phyloP scores from a whole-genome alignment of 78 protist species.

The Cavenderia fasciculata region DNA sequence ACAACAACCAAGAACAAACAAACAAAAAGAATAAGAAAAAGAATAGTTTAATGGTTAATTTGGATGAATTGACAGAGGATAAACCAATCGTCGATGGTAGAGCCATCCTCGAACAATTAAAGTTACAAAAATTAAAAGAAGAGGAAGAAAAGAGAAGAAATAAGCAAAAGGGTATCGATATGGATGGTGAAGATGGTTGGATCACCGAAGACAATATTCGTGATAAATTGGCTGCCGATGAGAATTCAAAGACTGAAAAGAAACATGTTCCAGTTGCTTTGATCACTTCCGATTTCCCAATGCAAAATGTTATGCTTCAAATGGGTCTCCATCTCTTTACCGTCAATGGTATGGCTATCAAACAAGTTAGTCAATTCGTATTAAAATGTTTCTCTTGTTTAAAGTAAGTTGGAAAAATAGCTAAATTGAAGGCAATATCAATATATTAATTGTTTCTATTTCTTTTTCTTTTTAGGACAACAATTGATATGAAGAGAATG shows the following conservation, averaged over 20 bases:
- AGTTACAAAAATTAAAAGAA: neutral
- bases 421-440: neutral
- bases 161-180: neutral
- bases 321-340: constrained; percentile 82
- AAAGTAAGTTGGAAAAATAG: constrained; percentile 22
- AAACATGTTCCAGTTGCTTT: constrained; percentile 63
- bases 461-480: constrained; percentile 13
- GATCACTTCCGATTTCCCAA: constrained; percentile 90
- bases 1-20: neutral
- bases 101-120: neutral
- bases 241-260: neutral
- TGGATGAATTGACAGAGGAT: constrained; percentile 9
- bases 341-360: constrained; percentile 84
- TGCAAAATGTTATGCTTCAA: constrained; percentile 92
- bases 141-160: constrained; percentile 8
- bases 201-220: constrained; percentile 88
- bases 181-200: constrained; percentile 73
- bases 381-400: constrained; percentile 91
- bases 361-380: constrained; percentile 82
- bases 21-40: constrained; percentile 28
- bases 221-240: neutral
- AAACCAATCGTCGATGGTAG: constrained; percentile 8
- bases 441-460: neutral
- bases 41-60: constrained; percentile 24
- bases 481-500: constrained; percentile 43